Evolutionary conservation across 352 stramenopile species (phyloP).

Genomic region (Pythium chondricola): DNA sequence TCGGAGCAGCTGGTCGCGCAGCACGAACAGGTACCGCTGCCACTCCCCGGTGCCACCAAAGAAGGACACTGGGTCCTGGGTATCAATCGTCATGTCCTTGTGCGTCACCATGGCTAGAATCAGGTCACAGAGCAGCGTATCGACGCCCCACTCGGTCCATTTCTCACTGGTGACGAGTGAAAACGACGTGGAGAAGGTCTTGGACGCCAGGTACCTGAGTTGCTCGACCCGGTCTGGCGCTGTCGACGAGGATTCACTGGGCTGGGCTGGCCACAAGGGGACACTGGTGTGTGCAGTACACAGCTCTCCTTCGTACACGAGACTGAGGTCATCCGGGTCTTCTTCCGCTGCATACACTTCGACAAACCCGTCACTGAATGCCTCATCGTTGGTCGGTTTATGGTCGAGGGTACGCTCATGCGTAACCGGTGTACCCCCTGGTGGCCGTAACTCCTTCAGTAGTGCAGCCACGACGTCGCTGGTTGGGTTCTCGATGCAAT

Average conservation of each 20-base stretch:
- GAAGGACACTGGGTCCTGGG: too few relatives aligned
- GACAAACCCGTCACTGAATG: constrained; percentile 14
- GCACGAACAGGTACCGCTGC: constrained; percentile 50
- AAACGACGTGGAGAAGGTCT: constrained; percentile 50
- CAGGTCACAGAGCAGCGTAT: constrained; percentile 30
- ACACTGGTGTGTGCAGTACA: background rate
- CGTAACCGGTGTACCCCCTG: background rate
- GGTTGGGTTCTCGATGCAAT: constrained; percentile 23
- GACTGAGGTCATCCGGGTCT: constrained; percentile 53
- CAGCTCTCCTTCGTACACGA: constrained; percentile 56
- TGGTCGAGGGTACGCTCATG: too few relatives aligned
- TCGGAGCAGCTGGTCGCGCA: constrained; percentile 44
- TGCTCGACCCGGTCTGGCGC: constrained; percentile 15
- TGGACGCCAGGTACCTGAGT: constrained; percentile 27
- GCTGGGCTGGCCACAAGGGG: background rate
- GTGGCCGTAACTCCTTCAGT: constrained; percentile 13
- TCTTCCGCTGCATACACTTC: constrained; percentile 43
- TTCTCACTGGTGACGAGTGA: constrained; percentile 33
- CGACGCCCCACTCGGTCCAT: constrained; percentile 40
- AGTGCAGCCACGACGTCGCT: constrained; percentile 15
- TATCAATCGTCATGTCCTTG: background rate
- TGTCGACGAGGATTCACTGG: background rate
- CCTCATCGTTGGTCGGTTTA: background rate
- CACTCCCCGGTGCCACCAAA: constrained; percentile 38
- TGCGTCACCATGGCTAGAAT: background rate